Percentiles rank a stretch among this genome's conserved stretches.
phyloP scores from a whole-genome alignment of 371 early-diverging fungal genomes.

The Chytridiales sp. region DNA sequence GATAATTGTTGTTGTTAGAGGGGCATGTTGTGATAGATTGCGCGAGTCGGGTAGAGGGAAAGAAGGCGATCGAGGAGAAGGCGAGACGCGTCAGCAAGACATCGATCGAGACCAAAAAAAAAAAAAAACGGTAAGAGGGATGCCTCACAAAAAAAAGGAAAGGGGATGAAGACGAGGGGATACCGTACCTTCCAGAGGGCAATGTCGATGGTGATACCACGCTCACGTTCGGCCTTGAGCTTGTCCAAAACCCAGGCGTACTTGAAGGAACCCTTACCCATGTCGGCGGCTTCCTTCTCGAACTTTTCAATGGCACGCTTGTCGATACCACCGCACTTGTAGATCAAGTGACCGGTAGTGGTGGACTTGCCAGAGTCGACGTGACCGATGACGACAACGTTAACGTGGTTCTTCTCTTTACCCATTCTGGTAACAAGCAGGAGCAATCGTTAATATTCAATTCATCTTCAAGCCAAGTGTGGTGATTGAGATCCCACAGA shows the following conservation, averaged over 20 bases:
- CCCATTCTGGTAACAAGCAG: too few species aligned
- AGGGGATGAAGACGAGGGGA: background rate
- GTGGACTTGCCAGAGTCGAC: constrained; percentile 98
- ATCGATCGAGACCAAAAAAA: background rate
- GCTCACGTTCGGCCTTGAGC: constrained; percentile 97
- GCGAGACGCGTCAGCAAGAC: too few species aligned
- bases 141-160: constrained; percentile 1
- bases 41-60: too few species aligned
- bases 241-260: constrained; percentile 91
- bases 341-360: constrained; percentile 97
- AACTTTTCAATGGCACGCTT: constrained; percentile 99
- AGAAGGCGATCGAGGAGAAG: too few species aligned
- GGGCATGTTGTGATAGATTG: too few species aligned
- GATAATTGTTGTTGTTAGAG: too few species aligned
- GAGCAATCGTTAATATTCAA: too few species aligned
- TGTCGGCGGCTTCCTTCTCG: constrained; percentile 97
- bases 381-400: constrained; percentile 99
- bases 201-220: constrained; percentile 98
- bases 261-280: constrained; percentile 98
- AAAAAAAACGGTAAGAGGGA: background rate
- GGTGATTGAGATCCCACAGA: too few species aligned
- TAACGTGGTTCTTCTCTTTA: constrained; percentile 92
- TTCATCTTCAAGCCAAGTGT: too few species aligned
- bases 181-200: constrained; percentile 75
- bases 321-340: constrained; percentile 98